Conservation (phyloP, 2,329 filamentous ascomycete species). For the Coccinonectria pachysandricola region DNA sequence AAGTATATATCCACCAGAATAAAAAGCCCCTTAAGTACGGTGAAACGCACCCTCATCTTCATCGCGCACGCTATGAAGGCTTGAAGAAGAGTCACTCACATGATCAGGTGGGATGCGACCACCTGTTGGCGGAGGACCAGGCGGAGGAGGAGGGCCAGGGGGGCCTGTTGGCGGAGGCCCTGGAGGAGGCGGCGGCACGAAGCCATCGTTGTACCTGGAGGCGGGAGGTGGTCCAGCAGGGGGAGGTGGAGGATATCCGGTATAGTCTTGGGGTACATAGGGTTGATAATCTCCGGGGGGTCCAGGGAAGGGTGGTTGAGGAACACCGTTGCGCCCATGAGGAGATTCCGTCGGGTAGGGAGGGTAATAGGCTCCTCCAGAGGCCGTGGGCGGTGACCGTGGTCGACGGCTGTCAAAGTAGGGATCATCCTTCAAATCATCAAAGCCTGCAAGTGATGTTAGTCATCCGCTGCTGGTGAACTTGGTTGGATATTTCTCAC, state of each 20-base stretch:
- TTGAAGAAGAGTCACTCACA: conserved; percentile 32
- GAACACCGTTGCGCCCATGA: conserved; percentile 10
- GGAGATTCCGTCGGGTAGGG: conserved; percentile 27
- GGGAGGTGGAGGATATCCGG: conserved; percentile 29
- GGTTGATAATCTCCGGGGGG: conserved; percentile 26
- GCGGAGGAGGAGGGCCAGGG: conserved; percentile 22
- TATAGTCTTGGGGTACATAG: conserved; percentile 34
- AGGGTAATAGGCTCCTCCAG: conserved; percentile 40
- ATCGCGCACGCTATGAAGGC: conserved; percentile 14
- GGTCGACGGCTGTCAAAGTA: conserved; percentile 29
- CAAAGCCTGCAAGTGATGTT: conserved; percentile 5
- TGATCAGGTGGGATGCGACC: conserved; percentile 29
- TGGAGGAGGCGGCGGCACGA: conserved; percentile 7
- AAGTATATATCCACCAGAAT: conserved; percentile 1
- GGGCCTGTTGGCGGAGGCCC: conserved; percentile 29
- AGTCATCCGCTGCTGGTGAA: conserved; percentile 7
- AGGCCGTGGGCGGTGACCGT: conserved; percentile 39
- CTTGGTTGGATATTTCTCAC: conserved; percentile 10
- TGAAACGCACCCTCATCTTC: conserved; percentile 29
- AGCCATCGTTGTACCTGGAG: conserved; percentile 3
- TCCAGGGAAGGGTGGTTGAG: conserved; percentile 29
- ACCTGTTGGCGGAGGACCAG: conserved; percentile 23
- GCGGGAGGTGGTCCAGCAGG: conserved; percentile 22
- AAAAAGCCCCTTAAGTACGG: conserved; percentile 18
- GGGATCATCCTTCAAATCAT: conserved; percentile 23